Evolutionary conservation across 495 filamentous ascomycete genomes (phyloP).

Genomic region (Neurospora pannonica): DNA sequence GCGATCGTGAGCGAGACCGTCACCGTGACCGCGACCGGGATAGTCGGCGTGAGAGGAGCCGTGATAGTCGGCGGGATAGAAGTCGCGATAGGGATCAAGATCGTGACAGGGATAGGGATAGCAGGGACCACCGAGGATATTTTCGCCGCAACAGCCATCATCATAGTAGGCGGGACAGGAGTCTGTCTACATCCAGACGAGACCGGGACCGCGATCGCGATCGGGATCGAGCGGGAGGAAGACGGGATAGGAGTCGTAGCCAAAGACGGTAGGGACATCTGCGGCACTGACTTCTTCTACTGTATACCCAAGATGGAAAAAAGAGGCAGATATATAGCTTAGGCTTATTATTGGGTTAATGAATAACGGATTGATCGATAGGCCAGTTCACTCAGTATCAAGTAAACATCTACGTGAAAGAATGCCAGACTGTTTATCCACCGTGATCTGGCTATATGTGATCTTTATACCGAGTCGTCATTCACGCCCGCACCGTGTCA

Average conservation of each 20-base stretch:
- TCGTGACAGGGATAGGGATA: constrained; percentile 7
- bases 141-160: not conserved
- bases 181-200: constrained; percentile 1
- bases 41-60: constrained; percentile 8
- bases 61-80: constrained; percentile 7
- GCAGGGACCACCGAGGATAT: not conserved
- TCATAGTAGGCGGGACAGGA: not conserved
- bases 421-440: not conserved
- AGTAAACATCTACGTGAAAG: no score
- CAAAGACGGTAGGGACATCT: constrained; percentile 8
- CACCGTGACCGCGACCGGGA: constrained; percentile 5
- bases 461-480: no score
- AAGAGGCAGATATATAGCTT: not conserved
- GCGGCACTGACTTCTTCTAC: not conserved
- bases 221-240: constrained; percentile 3
- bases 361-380: not conserved
- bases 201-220: constrained; percentile 13
- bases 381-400: not conserved
- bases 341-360: not conserved
- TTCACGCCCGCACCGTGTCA: not conserved
- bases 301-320: not conserved
- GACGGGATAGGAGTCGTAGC: constrained; percentile 12
- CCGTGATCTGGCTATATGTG: no score
- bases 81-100: constrained; percentile 14
- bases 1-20: constrained; percentile 1